Evolutionary conservation across 139 green algal species (phyloP).

Genomic region (Coccomyxa sp.): DNA sequence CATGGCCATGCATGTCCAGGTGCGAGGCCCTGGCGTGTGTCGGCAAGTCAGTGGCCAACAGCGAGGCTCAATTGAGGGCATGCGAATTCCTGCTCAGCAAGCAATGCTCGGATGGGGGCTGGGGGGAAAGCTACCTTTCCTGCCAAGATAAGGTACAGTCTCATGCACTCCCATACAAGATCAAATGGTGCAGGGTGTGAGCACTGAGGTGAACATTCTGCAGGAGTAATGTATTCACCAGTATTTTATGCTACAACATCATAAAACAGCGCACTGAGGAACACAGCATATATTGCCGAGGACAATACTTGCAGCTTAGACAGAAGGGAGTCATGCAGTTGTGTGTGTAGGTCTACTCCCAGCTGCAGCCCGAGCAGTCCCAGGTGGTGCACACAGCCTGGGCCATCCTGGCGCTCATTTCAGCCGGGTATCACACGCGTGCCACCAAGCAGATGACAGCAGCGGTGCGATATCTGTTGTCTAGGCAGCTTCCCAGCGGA

Average conservation of each 20-base stretch:
- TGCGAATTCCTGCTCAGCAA: constrained; percentile 83
- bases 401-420: constrained; percentile 89
- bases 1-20: constrained; percentile 5
- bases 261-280: background rate
- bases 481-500: constrained; percentile 49
- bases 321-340: no score
- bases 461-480: constrained; percentile 42
- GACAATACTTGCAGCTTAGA: background rate
- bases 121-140: constrained; percentile 97
- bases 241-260: no score
- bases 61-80: constrained; percentile 37
- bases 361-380: constrained; percentile 62
- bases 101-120: constrained; percentile 89
- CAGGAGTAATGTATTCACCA: constrained; percentile 86
- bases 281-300: background rate
- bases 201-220: constrained; percentile 96
- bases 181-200: constrained; percentile 74
- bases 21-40: constrained; percentile 35
- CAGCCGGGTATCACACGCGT: constrained; percentile 50
- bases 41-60: constrained; percentile 55
- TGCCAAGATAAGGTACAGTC: constrained; percentile 87
- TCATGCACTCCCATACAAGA: background rate
- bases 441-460: constrained; percentile 61
- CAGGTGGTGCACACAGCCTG: constrained; percentile 97
- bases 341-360: constrained; percentile 84